phyloP scores from a whole-genome alignment of 106 monocot species.

The Gastrodia elata region DNA sequence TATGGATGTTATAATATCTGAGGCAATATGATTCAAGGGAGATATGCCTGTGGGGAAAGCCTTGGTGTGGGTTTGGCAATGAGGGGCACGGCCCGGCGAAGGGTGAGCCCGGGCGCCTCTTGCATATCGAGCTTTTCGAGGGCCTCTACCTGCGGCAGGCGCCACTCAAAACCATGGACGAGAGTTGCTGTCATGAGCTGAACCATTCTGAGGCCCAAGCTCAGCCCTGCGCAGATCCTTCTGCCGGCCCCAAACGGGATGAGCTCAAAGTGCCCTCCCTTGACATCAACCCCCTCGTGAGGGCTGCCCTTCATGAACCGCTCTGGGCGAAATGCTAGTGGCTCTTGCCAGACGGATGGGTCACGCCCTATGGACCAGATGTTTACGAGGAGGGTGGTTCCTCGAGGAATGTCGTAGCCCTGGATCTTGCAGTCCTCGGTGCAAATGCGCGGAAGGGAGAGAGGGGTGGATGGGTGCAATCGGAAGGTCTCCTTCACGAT shows the following conservation, averaged over 20 bases:
- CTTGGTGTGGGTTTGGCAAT: conserved; percentile 5
- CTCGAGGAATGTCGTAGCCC: conserved; percentile 11
- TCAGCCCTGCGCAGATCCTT: conserved; percentile 8
- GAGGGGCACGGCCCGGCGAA: conserved; percentile 19
- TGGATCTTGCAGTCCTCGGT: conserved; percentile 4
- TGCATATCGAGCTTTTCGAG: conserved; percentile 23
- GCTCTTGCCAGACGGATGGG: conserved; percentile 12
- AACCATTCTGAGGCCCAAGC: conserved; percentile 19
- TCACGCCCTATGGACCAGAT: conserved; percentile 27
- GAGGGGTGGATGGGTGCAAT: conserved; percentile 22
- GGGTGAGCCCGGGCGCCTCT: conserved; percentile 16
- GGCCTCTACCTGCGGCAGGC: neutral
- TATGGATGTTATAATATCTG: no score
- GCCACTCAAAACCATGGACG: conserved; percentile 27
- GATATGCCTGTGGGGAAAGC: conserved; percentile 1
- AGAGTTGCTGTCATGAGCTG: conserved; percentile 21
- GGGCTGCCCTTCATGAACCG: conserved; percentile 18
- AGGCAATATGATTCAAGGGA: no score
- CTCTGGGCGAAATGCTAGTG: conserved; percentile 17
- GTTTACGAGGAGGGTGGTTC: conserved; percentile 22
- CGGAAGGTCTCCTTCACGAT: conserved; percentile 29
- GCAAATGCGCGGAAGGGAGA: conserved; percentile 15
- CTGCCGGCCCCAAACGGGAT: conserved; percentile 20
- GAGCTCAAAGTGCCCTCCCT: conserved; percentile 12
- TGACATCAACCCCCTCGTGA: conserved; percentile 7